Conservation (phyloP, 2,329 filamentous ascomycete genomes). For the Fusarium sp. region DNA sequence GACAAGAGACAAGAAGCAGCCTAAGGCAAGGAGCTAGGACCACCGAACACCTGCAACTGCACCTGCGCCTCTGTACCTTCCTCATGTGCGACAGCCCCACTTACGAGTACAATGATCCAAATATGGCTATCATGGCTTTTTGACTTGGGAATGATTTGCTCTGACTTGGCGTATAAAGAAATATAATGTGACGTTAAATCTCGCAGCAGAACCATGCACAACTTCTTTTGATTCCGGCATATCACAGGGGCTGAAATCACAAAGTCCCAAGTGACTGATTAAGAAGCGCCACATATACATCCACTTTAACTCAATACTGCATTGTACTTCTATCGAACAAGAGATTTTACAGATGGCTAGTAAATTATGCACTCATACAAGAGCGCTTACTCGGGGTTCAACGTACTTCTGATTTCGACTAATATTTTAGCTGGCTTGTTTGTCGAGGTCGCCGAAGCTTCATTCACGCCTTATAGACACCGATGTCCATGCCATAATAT, state of each 20-base stretch:
- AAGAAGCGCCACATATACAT: neutral
- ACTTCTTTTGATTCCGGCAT: neutral
- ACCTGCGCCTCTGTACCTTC: neutral
- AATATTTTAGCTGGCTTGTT: neutral
- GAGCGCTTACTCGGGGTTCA: neutral
- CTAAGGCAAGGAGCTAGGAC: conserved; percentile 29
- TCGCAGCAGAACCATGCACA: neutral
- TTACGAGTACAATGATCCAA: conserved; percentile 13
- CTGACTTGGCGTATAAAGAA: conserved; percentile 1
- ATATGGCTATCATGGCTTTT: conserved; percentile 15
- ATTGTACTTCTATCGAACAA: neutral
- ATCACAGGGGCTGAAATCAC: neutral
- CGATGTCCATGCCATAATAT: neutral
- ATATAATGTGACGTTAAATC: conserved; percentile 7
- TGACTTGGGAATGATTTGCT: conserved; percentile 8
- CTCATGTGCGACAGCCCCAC: conserved; percentile 14
- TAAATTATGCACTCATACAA: neutral
- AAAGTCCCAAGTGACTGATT: neutral
- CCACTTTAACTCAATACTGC: neutral
- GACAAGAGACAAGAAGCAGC: conserved; percentile 1
- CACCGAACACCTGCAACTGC: conserved; percentile 10
- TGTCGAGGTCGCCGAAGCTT: neutral
- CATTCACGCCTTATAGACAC: neutral
- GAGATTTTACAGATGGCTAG: neutral
- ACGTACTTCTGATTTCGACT: neutral